Conservation (phyloP, 441 rosid genomes). For the Corymbia calophylla region DNA sequence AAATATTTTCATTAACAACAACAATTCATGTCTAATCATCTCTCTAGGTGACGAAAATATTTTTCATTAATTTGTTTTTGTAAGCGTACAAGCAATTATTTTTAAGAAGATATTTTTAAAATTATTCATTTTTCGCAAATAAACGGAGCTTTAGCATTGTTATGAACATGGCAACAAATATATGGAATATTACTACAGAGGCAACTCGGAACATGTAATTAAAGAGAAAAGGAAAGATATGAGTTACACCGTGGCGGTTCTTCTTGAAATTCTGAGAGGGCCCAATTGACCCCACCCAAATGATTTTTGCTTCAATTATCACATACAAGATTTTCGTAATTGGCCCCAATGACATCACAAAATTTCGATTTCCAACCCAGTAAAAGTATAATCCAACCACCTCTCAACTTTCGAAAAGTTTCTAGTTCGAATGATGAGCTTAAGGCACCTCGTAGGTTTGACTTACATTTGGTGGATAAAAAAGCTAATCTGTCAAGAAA, state of each 20-base stretch:
- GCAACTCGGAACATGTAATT: neutral
- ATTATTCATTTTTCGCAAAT: accelerated
- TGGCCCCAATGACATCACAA: neutral
- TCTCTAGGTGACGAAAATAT: neutral
- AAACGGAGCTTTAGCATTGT: neutral
- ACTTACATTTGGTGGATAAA: neutral
- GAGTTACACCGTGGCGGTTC: neutral
- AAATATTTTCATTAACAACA: neutral
- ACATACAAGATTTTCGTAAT: neutral
- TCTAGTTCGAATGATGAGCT: neutral
- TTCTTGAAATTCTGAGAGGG: neutral
- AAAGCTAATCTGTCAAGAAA: neutral
- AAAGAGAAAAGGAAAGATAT: neutral
- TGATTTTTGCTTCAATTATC: neutral
- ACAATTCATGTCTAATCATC: neutral
- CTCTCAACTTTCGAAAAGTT: neutral
- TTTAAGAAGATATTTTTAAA: neutral
- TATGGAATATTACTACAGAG: neutral
- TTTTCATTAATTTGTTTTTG: neutral
- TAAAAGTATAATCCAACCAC: neutral
- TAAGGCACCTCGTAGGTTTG: neutral
- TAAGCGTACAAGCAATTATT: neutral
- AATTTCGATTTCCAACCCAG: neutral
- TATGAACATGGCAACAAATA: neutral
- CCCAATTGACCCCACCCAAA: neutral